A percentile compares a stretch with the other conserved stretches of the same genome.
Evolutionary conservation across 176 grass and related monocot genomes (phyloP).

Genomic region (bread wheat (Triticum aestivum)): DNA sequence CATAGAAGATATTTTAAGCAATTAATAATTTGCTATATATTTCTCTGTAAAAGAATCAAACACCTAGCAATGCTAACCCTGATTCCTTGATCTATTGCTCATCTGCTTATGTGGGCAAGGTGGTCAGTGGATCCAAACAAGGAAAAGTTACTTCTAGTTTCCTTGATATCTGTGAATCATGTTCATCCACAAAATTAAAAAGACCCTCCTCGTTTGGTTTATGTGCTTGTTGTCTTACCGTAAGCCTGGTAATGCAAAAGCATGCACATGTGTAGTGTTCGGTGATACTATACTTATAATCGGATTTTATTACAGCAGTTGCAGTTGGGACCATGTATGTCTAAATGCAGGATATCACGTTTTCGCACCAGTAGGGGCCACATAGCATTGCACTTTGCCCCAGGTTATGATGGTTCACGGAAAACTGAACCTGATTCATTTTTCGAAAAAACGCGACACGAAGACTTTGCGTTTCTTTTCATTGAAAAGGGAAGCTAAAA

Average conservation of each 20-base stretch:
- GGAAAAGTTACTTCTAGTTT: background rate
- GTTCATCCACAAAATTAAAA: background rate
- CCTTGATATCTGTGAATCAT: background rate
- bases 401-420: background rate
- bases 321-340: background rate
- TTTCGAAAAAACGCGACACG: no score
- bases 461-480: no score
- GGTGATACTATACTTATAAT: background rate
- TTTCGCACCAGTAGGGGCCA: background rate
- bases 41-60: constrained; percentile 3
- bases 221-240: background rate
- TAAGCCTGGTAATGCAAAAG: background rate
- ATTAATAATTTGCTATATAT: background rate
- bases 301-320: background rate
- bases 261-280: background rate
- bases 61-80: background rate
- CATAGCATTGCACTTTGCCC: background rate
- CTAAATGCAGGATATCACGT: background rate
- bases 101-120: background rate
- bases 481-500: no score
- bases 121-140: background rate
- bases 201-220: background rate
- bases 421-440: background rate
- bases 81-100: background rate
- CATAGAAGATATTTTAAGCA: background rate